Conservation (phyloP, 176 grass and related monocot genomes). For the Juncus effusus region DNA sequence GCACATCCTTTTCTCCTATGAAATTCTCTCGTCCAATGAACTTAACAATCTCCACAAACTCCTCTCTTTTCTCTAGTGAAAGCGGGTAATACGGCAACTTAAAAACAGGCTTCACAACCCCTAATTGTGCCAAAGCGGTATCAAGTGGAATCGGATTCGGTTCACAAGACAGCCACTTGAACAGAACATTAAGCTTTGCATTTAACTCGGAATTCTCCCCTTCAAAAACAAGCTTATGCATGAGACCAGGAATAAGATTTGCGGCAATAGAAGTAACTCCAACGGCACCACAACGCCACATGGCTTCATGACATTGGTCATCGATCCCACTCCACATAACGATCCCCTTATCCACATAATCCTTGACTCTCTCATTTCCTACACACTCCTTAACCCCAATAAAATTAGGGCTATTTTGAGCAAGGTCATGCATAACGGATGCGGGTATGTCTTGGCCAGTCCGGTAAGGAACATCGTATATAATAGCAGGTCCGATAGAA, state of each 20-base stretch:
- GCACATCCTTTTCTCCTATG: slow-evolving; percentile 55
- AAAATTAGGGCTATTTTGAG: slow-evolving; percentile 46
- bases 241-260: slow-evolving; percentile 77
- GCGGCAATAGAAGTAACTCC: slow-evolving; percentile 74
- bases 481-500: slow-evolving; percentile 75
- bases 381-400: slow-evolving; percentile 82
- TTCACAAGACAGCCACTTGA: slow-evolving; percentile 77
- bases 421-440: slow-evolving; percentile 46
- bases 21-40: slow-evolving; percentile 62
- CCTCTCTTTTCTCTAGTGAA: slow-evolving; percentile 49
- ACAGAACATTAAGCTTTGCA: slow-evolving; percentile 56
- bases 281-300: slow-evolving; percentile 55
- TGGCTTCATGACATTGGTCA: slow-evolving; percentile 71
- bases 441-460: slow-evolving; percentile 79
- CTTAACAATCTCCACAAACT: slow-evolving; percentile 69
- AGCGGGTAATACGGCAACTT: slow-evolving; percentile 75
- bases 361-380: slow-evolving; percentile 61
- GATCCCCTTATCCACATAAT: slow-evolving; percentile 62
- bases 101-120: slow-evolving; percentile 60
- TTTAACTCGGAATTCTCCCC: slow-evolving; percentile 46
- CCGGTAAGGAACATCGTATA: slow-evolving; percentile 75
- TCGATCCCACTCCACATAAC: slow-evolving; percentile 78
- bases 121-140: slow-evolving; percentile 80
- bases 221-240: slow-evolving; percentile 58
- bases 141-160: slow-evolving; percentile 75